Conservation (phyloP, 768 basidiomycete species). For the Termitomyces sp. region DNA sequence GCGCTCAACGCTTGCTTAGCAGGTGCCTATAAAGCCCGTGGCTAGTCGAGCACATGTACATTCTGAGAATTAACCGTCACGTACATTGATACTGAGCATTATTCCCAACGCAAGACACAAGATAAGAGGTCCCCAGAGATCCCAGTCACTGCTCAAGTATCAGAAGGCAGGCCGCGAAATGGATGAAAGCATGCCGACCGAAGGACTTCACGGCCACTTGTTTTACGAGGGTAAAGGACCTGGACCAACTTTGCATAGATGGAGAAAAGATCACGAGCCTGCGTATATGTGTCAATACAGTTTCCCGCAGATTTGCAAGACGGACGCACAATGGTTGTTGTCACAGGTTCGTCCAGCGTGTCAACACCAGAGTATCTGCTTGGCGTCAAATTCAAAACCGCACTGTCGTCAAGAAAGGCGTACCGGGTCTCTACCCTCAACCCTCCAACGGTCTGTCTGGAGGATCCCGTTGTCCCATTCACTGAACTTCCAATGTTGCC, state of each 20-base stretch:
- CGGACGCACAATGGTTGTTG: conserved; percentile 75
- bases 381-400: neutral
- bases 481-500: conserved; percentile 70
- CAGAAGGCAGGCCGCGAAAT: neutral
- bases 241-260: conserved; percentile 93
- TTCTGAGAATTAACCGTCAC: conserved; percentile 15
- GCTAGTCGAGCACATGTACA: conserved; percentile 3
- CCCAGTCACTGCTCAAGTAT: conserved; percentile 75
- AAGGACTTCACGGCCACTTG: conserved; percentile 76
- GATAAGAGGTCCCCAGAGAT: conserved; percentile 94
- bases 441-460: conserved; percentile 76
- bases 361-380: conserved; percentile 76
- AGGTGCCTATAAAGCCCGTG: conserved; percentile 58
- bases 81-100: conserved; percentile 82
- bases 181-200: conserved; percentile 42
- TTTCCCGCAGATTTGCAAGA: neutral
- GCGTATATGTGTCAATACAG: conserved; percentile 11
- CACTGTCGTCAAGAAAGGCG: conserved; percentile 17
- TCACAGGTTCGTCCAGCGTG: conserved; percentile 91
- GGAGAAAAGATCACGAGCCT: conserved; percentile 88
- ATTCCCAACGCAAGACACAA: conserved; percentile 78
- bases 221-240: conserved; percentile 84
- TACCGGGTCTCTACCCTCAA: conserved; percentile 88
- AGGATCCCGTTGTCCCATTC: conserved; percentile 36
- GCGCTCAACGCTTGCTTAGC: conserved; percentile 79